These are phyloP conservation scores for Russula lepida DNA, from an alignment of 768 basidiomycete genomes.

Conservation along the genomic window DNA sequence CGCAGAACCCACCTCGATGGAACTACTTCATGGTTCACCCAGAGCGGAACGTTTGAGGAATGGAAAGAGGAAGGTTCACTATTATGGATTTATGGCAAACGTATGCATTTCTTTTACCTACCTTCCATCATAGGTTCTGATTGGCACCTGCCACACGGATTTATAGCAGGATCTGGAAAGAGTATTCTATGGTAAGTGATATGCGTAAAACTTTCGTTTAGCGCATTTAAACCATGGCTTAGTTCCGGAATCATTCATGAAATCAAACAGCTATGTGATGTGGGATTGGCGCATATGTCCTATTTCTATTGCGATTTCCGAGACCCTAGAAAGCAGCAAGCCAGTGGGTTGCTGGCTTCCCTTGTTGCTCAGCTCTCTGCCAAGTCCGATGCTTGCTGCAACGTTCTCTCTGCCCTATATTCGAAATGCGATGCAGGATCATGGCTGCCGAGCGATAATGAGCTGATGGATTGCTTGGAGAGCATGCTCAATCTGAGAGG, in stretches of 20 bases:
- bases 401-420: background rate
- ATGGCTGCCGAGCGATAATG: background rate
- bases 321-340: background rate
- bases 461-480: background rate
- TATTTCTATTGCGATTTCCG: conserved; percentile 1
- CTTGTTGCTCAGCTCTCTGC: background rate
- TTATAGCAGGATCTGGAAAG: background rate
- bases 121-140: background rate
- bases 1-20: background rate
- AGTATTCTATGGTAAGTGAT: background rate
- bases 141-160: background rate
- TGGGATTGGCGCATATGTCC: background rate
- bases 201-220: too few species aligned
- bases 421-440: background rate
- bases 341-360: background rate
- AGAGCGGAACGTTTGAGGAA: background rate
- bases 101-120: background rate
- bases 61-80: background rate
- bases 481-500: background rate
- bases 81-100: background rate
- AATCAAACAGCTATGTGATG: background rate
- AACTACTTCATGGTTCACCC: background rate
- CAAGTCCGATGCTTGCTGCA: background rate
- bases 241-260: background rate
- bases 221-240: background rate